These are phyloP conservation scores for Aspergillus spinulosporus DNA, from an alignment of 2,329 filamentous ascomycete species.

Conservation along the genomic window DNA sequence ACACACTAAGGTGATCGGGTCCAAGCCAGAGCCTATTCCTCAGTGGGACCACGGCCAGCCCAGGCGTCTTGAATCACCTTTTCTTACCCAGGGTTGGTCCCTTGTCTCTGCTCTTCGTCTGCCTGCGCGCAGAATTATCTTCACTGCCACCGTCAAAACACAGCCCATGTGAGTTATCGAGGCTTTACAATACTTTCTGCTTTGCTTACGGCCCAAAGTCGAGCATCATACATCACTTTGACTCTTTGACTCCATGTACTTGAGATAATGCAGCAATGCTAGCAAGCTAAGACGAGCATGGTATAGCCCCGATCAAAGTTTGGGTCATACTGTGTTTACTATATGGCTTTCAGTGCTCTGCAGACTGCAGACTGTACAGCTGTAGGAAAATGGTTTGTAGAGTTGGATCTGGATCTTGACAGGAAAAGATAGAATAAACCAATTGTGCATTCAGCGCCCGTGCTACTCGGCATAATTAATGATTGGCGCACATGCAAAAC, in stretches of 20 bases:
- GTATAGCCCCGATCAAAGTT: background rate
- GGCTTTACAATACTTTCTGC: background rate
- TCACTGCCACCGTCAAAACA: background rate
- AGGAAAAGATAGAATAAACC: background rate
- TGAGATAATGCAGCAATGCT: background rate
- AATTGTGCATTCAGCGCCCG: constrained; percentile 2
- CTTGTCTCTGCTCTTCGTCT: background rate
- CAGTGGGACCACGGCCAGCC: constrained; percentile 6
- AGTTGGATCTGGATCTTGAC: background rate
- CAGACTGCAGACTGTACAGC: background rate
- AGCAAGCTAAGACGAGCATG: background rate
- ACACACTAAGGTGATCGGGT: background rate
- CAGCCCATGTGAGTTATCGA: background rate
- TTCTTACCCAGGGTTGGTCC: background rate
- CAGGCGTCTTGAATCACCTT: background rate
- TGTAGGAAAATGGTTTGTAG: background rate
- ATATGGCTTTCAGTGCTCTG: background rate
- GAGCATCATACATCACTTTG: background rate
- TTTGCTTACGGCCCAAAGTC: background rate
- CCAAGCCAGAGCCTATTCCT: background rate
- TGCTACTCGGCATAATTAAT: constrained; percentile 1
- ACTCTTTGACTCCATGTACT: background rate
- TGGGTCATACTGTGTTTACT: background rate
- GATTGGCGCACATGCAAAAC: constrained; percentile 8
- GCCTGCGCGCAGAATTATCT: background rate